Conservation (phyloP, 2,329 filamentous ascomycete genomes). For the Trichoderma arundinaceum region DNA sequence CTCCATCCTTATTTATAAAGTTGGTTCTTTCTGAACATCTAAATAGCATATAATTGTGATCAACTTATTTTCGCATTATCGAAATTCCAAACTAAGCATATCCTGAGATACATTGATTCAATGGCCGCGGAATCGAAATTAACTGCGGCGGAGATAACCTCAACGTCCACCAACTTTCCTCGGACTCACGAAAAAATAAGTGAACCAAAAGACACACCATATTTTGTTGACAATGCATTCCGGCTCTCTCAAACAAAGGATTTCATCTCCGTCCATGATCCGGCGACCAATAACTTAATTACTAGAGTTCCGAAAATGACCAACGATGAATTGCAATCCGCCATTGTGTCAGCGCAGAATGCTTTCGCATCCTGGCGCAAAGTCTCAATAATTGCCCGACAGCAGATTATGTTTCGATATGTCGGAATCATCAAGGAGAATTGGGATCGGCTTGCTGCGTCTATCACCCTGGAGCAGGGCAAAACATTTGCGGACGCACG, state of each 20-base stretch:
- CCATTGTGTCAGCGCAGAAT: background rate
- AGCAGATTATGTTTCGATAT: slow-evolving; percentile 6
- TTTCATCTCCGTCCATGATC: background rate
- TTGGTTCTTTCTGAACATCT: no score
- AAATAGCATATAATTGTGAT: no score
- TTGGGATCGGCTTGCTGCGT: slow-evolving; percentile 6
- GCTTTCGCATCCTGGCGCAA: background rate
- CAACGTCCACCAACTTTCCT: background rate
- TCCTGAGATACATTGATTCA: no score
- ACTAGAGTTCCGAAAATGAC: background rate
- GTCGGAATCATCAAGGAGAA: background rate
- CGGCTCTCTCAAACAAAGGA: background rate
- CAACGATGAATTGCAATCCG: background rate
- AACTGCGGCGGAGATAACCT: background rate
- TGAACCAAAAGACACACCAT: background rate
- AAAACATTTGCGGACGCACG: slow-evolving; percentile 4
- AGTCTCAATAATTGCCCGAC: slow-evolving; percentile 8
- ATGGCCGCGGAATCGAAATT: background rate
- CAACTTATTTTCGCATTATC: no score
- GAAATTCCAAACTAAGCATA: no score
- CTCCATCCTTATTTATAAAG: no score
- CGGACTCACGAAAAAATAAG: background rate
- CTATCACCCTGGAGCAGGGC: slow-evolving; percentile 1
- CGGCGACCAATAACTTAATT: background rate
- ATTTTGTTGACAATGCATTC: background rate